Evolutionary conservation across 2,329 filamentous ascomycete genomes (phyloP).

Genomic region (Nigrospora sphaerica): DNA sequence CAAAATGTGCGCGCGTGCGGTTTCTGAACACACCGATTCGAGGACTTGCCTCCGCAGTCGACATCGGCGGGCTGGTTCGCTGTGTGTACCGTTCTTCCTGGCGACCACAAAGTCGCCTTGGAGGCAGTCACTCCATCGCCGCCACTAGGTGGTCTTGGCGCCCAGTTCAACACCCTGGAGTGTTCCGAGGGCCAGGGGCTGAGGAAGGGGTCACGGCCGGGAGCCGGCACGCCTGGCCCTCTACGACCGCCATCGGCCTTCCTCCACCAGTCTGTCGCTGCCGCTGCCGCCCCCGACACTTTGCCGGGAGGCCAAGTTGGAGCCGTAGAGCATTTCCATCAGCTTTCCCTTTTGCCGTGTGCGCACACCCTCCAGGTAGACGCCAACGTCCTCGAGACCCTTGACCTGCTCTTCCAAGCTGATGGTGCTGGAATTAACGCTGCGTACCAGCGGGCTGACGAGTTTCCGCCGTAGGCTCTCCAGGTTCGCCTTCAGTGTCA

Average conservation of each 20-base stretch:
- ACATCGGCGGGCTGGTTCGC: too few relatives aligned
- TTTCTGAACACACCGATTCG: too few relatives aligned
- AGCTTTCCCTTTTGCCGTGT: conserved; percentile 76
- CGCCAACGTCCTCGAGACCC: conserved; percentile 73
- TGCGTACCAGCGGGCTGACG: conserved; percentile 74
- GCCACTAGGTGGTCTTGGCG: too few relatives aligned
- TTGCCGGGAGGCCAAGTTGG: conserved; percentile 2
- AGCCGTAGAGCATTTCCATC: conserved; percentile 71
- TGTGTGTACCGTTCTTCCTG: too few relatives aligned
- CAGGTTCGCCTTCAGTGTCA: conserved; percentile 78
- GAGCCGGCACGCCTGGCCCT: not conserved
- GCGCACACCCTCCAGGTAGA: conserved; percentile 68
- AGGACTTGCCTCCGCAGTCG: too few relatives aligned
- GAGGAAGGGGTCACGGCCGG: not conserved
- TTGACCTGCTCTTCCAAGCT: conserved; percentile 79
- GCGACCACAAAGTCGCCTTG: too few relatives aligned
- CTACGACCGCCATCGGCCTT: conserved; percentile 3
- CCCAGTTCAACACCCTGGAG: too few relatives aligned
- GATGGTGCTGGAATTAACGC: conserved; percentile 59
- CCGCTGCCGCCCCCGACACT: conserved; percentile 13
- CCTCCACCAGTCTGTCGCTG: conserved; percentile 24
- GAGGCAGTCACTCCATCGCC: too few relatives aligned
- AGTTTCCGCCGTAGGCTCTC: conserved; percentile 79
- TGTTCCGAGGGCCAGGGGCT: too few relatives aligned
- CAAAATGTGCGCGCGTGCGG: too few relatives aligned